phyloP scores from a whole-genome alignment of 1,139 yeast genomes.

The Zygoascus sp. region DNA sequence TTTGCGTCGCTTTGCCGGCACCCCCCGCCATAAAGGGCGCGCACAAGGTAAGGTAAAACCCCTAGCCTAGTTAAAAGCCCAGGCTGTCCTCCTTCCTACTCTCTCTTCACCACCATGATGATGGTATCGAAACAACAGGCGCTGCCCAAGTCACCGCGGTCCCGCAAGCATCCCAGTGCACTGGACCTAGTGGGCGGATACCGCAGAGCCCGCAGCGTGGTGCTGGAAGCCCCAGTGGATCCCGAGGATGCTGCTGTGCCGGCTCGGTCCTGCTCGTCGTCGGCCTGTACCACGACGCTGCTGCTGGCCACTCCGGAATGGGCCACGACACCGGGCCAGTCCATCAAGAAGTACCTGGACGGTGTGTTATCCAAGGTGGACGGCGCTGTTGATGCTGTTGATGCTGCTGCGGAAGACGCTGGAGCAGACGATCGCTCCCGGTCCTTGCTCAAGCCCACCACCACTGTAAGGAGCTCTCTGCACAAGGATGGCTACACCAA shows the following conservation, averaged over 20 bases:
- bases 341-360: slow-evolving; percentile 23
- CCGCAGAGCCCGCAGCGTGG: slow-evolving; percentile 3
- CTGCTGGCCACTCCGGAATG: slow-evolving; percentile 27
- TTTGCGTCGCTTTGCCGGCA: too few relatives aligned
- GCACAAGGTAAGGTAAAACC: neutral
- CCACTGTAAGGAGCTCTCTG: neutral
- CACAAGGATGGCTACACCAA: neutral
- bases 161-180: slow-evolving; percentile 5
- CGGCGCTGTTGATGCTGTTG: too few relatives aligned
- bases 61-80: neutral
- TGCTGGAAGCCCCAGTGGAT: neutral
- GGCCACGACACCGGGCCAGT: slow-evolving; percentile 24
- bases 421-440: too few relatives aligned
- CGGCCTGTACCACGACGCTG: slow-evolving; percentile 9
- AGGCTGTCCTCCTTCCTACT: neutral
- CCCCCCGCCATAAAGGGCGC: too few relatives aligned
- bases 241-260: neutral
- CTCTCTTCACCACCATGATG: neutral
- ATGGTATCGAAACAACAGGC: slow-evolving; percentile 7
- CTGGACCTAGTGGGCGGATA: slow-evolving; percentile 2
- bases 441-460: too few relatives aligned
- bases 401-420: too few relatives aligned
- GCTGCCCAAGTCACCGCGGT: slow-evolving; percentile 1
- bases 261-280: slow-evolving; percentile 12
- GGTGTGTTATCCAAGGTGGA: slow-evolving; percentile 1